Evolutionary conservation across 768 basidiomycete species (phyloP), one percentile per base, ranked within the genome.

Genomic region (Megacollybia marginata): DNA sequence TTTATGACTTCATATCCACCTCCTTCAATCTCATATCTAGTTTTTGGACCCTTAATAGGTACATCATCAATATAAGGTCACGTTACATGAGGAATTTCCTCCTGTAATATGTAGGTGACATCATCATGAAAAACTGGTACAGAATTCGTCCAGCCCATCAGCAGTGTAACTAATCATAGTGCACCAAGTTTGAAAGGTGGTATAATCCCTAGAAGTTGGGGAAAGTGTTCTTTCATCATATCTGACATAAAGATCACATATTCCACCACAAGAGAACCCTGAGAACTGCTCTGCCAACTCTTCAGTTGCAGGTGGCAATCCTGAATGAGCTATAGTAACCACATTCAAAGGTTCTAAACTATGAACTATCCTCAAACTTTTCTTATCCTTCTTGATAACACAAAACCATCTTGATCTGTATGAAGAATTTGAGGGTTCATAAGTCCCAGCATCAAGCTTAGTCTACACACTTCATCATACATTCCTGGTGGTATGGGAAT

Each of bases 11-110:
- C 63, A 44, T 54, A 69, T 0, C 71, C 64, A 28, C 6, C 6
- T 23, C 65, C 59, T 0, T 31, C 8, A 0, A 35, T 2, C 9
- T 62, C 46, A 46, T 75, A 73, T 4, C 54, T 45, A 0, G 68
- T 63, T 1, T 18, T 13, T 0, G 65, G 70, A 1, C 70, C 68
- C 48, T 63, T 65, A 3, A n/a, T n/a, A n/a, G n/a, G n/a, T n/a
- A n/a, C n/a, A n/a, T n/a, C n/a, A 74, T 48, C 0, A 62, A 61
- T 0, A 69, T 52, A 51, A 77, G 66, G 50, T 79, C n/a, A n/a
- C n/a, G n/a, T n/a, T n/a, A n/a, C n/a, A n/a, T 71, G 20, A 15
- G 70, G 71, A 2, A 77, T 74, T 51, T 76, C 66, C 0, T 61
- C 50, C 42, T 67, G 57, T 0, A 76, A 51, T 7, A 74, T 68